These are phyloP conservation scores for Lactuca saligna DNA, from an alignment of 129 eudicot genomes.

Conservation along the genomic window DNA sequence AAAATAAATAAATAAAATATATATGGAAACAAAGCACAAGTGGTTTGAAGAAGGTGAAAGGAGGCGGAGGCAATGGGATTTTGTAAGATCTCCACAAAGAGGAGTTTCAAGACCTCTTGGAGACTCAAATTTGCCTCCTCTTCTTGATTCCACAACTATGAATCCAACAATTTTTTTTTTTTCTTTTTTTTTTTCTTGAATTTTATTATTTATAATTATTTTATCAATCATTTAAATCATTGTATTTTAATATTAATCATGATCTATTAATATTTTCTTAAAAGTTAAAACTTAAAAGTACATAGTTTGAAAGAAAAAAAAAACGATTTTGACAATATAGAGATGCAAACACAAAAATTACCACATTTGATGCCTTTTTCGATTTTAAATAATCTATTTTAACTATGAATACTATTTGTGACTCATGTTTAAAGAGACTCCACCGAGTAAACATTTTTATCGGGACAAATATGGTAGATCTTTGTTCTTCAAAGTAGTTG, in stretches of 20 bases:
- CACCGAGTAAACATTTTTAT: too few species aligned
- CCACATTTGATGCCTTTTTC: background rate
- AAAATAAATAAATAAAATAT: background rate
- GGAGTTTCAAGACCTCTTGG: slow-evolving; percentile 34
- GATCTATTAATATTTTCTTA: background rate
- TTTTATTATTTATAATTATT: too few species aligned
- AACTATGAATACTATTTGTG: background rate
- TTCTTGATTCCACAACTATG: slow-evolving; percentile 32
- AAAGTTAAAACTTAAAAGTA: background rate
- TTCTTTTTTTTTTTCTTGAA: too few species aligned
- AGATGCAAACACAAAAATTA: background rate
- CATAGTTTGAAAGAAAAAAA: too few species aligned
- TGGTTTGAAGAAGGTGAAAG: slow-evolving; percentile 33
- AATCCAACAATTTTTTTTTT: background rate
- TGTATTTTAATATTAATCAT: background rate
- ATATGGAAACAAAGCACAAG: slow-evolving; percentile 21
- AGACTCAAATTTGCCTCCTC: slow-evolving; percentile 37
- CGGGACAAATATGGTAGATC: background rate
- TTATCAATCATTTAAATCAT: too few species aligned
- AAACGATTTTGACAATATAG: background rate
- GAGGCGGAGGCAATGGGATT: slow-evolving; percentile 30
- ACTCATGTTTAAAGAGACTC: too few species aligned
- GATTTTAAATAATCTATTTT: too few species aligned
- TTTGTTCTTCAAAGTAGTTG: background rate
- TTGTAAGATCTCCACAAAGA: slow-evolving; percentile 33